Evolutionary conservation across 2,329 filamentous ascomycete genomes (phyloP).

Genomic region (Colletotrichum paranaense): DNA sequence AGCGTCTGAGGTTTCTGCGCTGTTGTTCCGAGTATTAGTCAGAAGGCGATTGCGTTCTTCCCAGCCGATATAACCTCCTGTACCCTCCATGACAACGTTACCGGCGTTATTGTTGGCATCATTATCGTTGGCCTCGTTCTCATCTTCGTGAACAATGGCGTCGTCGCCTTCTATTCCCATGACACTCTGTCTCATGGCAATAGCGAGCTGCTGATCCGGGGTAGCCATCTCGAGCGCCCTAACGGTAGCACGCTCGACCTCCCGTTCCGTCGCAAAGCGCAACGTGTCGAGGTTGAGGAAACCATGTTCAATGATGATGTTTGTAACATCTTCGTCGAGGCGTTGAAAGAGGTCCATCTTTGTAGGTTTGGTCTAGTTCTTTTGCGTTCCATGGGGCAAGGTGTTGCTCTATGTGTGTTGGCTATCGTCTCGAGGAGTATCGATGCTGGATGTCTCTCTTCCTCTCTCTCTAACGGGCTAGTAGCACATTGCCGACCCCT

Average conservation of each 20-base stretch:
- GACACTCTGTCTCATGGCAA: slow-evolving; percentile 15
- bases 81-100: neutral
- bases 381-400: neutral
- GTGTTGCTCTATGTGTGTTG: neutral
- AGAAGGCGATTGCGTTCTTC: slow-evolving; percentile 30
- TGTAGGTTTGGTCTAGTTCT: neutral
- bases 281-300: slow-evolving; percentile 20
- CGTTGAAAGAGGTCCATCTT: slow-evolving; percentile 31
- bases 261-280: neutral
- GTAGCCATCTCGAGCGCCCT: slow-evolving; percentile 17
- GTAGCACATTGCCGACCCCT: neutral
- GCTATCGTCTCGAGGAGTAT: neutral
- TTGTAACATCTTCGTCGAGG: slow-evolving; percentile 25
- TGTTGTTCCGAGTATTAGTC: neutral
- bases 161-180: too few relatives aligned
- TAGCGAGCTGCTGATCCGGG: slow-evolving; percentile 21
- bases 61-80: slow-evolving; percentile 10
- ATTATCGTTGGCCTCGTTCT: neutral
- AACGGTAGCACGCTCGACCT: slow-evolving; percentile 19
- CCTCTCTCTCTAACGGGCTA: neutral
- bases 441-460: too few relatives aligned
- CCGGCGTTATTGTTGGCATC: neutral
- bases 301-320: slow-evolving; percentile 20
- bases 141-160: too few relatives aligned
- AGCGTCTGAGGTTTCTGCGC: neutral